Percentiles rank a stretch among this genome's conserved stretches.
Conservation (phyloP, 805 yeast species). For the Lachancea kluyveri region DNA sequence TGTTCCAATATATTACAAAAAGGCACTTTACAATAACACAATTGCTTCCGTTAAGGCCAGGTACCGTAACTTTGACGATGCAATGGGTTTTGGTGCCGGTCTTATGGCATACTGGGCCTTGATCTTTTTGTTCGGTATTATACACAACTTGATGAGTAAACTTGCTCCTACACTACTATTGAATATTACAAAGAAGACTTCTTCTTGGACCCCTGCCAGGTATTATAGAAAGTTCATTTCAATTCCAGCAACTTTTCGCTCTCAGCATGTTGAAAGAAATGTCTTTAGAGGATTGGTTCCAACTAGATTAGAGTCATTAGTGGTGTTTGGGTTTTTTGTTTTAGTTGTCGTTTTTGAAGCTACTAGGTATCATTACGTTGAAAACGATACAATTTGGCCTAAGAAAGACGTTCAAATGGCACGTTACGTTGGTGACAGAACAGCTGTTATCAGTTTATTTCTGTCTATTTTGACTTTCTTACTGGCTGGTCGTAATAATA, state of each 20-base stretch:
- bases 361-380: conserved; percentile 13
- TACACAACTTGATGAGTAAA: conserved; percentile 32
- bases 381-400: conserved; percentile 12
- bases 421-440: conserved; percentile 37
- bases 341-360: conserved; percentile 12
- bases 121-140: conserved; percentile 34
- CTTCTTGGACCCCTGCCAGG: neutral
- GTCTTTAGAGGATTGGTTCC: conserved; percentile 17
- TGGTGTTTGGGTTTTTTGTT: conserved; percentile 15
- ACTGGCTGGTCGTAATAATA: conserved; percentile 69
- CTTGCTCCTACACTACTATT: conserved; percentile 27
- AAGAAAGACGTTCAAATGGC: conserved; percentile 13
- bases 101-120: conserved; percentile 42
- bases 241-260: conserved; percentile 1
- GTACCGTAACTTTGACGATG: conserved; percentile 24
- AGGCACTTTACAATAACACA: neutral
- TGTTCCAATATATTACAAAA: conserved; percentile 8
- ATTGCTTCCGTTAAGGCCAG: conserved; percentile 1
- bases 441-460: conserved; percentile 40
- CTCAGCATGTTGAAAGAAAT: neutral
- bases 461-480: conserved; percentile 50
- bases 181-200: conserved; percentile 1
- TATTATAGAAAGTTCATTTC: conserved; percentile 1
- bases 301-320: conserved; percentile 17
- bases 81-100: conserved; percentile 40